phyloP scores from a whole-genome alignment of 1,139 yeast species.

The Debaryomycetaceae sp. region DNA sequence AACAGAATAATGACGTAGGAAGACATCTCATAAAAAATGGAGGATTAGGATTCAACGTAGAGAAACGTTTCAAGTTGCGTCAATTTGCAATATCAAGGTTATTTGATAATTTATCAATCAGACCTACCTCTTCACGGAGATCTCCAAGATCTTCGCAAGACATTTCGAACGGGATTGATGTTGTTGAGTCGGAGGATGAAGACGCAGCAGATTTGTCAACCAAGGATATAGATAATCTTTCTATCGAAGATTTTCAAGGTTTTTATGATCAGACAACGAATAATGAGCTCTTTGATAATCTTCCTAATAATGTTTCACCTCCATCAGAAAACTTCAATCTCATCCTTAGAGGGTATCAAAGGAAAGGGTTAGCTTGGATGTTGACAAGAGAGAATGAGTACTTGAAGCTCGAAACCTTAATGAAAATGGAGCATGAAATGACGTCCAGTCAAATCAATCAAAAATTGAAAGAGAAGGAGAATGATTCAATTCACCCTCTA shows the following conservation, averaged over 20 bases:
- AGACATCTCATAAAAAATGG: neutral
- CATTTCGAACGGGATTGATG: neutral
- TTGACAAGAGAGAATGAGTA: conserved; percentile 59
- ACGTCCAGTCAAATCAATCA: conserved; percentile 28
- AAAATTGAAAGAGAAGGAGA: conserved; percentile 17
- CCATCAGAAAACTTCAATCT: conserved; percentile 52
- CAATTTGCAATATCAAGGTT: conserved; percentile 57
- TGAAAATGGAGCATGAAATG: conserved; percentile 13
- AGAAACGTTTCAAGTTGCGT: conserved; percentile 13
- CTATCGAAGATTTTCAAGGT: conserved; percentile 70
- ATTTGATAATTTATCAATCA: conserved; percentile 44
- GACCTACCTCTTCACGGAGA: conserved; percentile 9
- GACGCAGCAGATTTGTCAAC: conserved; percentile 4
- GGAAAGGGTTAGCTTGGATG: conserved; percentile 84
- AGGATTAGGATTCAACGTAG: neutral
- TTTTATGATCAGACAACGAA: conserved; percentile 68
- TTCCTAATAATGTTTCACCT: conserved; percentile 64
- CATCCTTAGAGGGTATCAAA: conserved; percentile 66
- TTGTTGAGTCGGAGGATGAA: conserved; percentile 9
- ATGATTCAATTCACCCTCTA: conserved; percentile 68
- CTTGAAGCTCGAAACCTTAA: conserved; percentile 31
- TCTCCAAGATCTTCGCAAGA: neutral
- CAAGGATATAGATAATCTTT: conserved; percentile 36
- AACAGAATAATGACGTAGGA: neutral
- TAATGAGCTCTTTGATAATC: conserved; percentile 42